Conservation (phyloP, 352 stramenopile species). For the Pythium coloratum region DNA sequence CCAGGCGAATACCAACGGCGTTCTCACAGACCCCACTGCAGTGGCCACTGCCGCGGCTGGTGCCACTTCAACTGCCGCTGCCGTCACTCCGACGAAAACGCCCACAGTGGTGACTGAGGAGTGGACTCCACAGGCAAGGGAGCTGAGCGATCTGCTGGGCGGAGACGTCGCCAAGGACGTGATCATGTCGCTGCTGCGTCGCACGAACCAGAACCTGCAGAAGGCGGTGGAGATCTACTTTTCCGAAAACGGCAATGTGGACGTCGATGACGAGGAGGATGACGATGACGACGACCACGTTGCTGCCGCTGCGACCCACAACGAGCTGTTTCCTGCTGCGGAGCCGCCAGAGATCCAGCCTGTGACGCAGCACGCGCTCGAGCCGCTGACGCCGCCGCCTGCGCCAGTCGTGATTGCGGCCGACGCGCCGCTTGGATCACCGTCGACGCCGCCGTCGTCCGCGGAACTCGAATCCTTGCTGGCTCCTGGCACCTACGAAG, state of each 20-base stretch:
- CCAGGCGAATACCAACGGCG: slow-evolving; percentile 33
- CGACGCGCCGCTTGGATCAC: slow-evolving; percentile 14
- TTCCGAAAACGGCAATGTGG: slow-evolving; percentile 49
- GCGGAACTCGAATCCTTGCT: slow-evolving; percentile 50
- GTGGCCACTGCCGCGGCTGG: slow-evolving; percentile 14
- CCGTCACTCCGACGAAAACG: not conserved
- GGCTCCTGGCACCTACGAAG: slow-evolving; percentile 74
- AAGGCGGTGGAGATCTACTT: slow-evolving; percentile 85
- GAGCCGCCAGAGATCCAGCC: slow-evolving; percentile 47
- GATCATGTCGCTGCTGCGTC: slow-evolving; percentile 54
- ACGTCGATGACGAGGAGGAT: slow-evolving; percentile 34
- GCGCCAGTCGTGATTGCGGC: slow-evolving; percentile 2
- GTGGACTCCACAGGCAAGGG: slow-evolving; percentile 49
- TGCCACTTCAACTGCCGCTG: slow-evolving; percentile 32
- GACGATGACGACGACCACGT: slow-evolving; percentile 36
- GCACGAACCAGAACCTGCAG: slow-evolving; percentile 73
- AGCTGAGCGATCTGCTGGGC: slow-evolving; percentile 73
- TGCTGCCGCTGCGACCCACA: slow-evolving; percentile 21
- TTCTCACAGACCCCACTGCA: not conserved
- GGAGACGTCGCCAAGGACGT: slow-evolving; percentile 56
- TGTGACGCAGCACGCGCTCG: slow-evolving; percentile 54
- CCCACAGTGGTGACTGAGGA: slow-evolving; percentile 1
- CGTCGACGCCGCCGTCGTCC: slow-evolving; percentile 30
- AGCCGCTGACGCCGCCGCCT: slow-evolving; percentile 45
- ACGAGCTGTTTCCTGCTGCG: slow-evolving; percentile 29